Evolutionary conservation across 2,329 filamentous ascomycete species (phyloP).

Genomic region (Fusarium sp.): DNA sequence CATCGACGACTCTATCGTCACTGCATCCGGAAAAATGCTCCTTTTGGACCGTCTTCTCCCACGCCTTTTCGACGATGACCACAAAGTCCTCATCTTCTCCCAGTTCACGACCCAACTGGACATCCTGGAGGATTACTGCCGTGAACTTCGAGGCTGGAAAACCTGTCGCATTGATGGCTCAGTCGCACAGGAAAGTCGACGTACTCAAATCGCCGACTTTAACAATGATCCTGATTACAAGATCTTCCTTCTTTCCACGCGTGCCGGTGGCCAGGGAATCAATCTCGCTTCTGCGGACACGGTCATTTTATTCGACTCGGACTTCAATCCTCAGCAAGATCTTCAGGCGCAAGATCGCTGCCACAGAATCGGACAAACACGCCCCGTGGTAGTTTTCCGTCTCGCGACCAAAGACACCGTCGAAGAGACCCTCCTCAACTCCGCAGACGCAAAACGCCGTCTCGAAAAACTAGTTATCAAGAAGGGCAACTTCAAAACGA

Average conservation of each 20-base stretch:
- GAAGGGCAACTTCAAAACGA: conserved; percentile 84
- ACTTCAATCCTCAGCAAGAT: conserved; percentile 98
- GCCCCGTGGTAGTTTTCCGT: conserved; percentile 91
- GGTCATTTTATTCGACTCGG: conserved; percentile 86
- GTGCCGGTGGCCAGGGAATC: conserved; percentile 94
- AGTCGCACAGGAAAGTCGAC: conserved; percentile 78
- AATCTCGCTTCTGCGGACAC: conserved; percentile 93
- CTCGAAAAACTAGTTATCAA: conserved; percentile 96
- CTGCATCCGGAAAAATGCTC: conserved; percentile 94
- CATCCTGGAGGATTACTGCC: conserved; percentile 86
- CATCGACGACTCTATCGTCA: conserved; percentile 84
- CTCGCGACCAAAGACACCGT: conserved; percentile 94
- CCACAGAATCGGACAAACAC: conserved; percentile 92
- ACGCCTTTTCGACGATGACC: conserved; percentile 75
- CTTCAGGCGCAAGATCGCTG: conserved; percentile 95
- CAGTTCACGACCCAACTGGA: conserved; percentile 97
- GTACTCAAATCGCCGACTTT: conserved; percentile 77
- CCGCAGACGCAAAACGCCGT: conserved; percentile 89
- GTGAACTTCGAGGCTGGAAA: conserved; percentile 79
- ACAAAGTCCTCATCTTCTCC: conserved; percentile 96
- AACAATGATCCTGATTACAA: conserved; percentile 73
- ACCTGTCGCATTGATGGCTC: conserved; percentile 91
- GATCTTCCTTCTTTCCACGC: conserved; percentile 88
- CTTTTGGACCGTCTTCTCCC: conserved; percentile 88
- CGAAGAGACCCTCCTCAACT: conserved; percentile 86